Evolutionary conservation across 306 rosid species (phyloP), one percentile per base, ranked within the genome.

Genomic region (Ormosia emarginata): DNA sequence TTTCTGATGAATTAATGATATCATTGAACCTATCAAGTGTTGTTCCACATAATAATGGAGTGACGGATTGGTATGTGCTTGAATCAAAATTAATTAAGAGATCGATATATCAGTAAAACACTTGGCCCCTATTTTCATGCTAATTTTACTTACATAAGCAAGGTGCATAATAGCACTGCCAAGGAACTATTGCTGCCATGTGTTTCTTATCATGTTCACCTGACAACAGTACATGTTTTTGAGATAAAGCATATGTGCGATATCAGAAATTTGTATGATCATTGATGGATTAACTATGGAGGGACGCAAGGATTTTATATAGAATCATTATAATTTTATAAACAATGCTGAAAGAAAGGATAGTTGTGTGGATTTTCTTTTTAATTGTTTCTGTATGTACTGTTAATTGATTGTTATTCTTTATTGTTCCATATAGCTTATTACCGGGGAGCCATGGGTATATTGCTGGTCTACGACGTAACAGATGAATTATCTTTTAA

Each of bases 371-470:
- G 50, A 39, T 9, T 37, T 65, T 15, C 8, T 11, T 13, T 32
- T 12, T 61, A 32, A n/a, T 8, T 44, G 44, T 62, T 62, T n/a
- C 62, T n/a, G 66, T 0, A 33, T 9, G 29, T 64, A 18, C 43
- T 6, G 5, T 43, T 14, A 8, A 34, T 49, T 18, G 6, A 62
- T 40, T 68, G 36, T 53, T 33, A 11, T 57, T 81, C 12, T 75
- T 58, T 7, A 36, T 69, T 76, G 79, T 41, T 47, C 32, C 57
- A 18, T 47, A 57, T 18, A 82, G 85, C 85, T 46, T 82, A 82
- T 58, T 82, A 82, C 82, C 77, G 86, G 67, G 86, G 86, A 18
- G 86, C 86, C 61, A 69, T 83, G 86, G 86, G 82, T 6, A 83
- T 83, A 58, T 11, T 83, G 66, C 82, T 83, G 78, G 86, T 81